Evolutionary conservation across 2,329 filamentous ascomycete genomes (phyloP).

Genomic region (Knufia petricola): DNA sequence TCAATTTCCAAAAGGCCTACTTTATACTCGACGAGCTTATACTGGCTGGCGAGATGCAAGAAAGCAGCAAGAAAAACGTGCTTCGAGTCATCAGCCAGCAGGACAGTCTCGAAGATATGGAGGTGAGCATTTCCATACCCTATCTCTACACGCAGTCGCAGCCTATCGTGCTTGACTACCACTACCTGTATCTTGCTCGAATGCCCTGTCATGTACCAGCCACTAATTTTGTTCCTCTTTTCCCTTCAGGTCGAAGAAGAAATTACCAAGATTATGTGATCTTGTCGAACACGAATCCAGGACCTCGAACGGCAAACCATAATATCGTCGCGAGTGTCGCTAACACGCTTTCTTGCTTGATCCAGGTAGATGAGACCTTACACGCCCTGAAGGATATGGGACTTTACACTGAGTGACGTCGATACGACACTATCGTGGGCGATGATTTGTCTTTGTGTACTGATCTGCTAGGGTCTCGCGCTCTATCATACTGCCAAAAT

Average conservation of each 20-base stretch:
- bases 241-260: slow-evolving; percentile 71
- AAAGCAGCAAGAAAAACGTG: slow-evolving; percentile 99
- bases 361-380: slow-evolving; percentile 2
- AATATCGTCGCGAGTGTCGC: not conserved
- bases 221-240: slow-evolving; percentile 3
- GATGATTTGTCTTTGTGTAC: no score
- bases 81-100: slow-evolving; percentile 92
- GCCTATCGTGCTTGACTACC: not conserved
- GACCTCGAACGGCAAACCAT: not conserved
- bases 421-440: not conserved
- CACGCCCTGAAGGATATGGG: not conserved
- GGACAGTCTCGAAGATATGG: slow-evolving; percentile 96
- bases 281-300: not conserved
- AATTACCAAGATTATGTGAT: slow-evolving; percentile 79
- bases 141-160: not conserved
- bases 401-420: not conserved
- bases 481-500: no score
- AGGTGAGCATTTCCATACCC: slow-evolving; percentile 56
- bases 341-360: not conserved
- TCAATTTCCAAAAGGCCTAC: slow-evolving; percentile 99
- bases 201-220: not conserved
- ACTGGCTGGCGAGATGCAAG: slow-evolving; percentile 91
- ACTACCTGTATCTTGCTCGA: not conserved
- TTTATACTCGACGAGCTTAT: slow-evolving; percentile 97
- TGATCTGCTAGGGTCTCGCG: no score